phyloP scores from a whole-genome alignment of 1,284 basidiomycete genomes.

The Filobasidium uniguttulatum region DNA sequence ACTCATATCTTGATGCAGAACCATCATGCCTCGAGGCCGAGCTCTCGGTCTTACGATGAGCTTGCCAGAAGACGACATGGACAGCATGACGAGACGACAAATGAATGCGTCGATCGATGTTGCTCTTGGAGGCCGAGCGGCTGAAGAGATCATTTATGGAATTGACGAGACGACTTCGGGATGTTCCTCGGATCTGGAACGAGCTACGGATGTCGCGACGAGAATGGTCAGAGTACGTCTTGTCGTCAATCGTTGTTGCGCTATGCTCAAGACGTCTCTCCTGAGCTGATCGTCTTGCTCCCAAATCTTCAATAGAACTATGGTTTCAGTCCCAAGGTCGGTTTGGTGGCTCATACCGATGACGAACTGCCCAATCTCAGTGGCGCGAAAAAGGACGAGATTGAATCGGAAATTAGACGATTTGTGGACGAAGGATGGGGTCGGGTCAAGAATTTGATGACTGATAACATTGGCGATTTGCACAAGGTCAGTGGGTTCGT shows the following conservation, averaged over 20 bases:
- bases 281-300: too few relatives aligned
- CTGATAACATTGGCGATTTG: conserved; percentile 59
- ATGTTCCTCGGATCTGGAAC: conserved; percentile 70
- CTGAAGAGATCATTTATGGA: conserved; percentile 84
- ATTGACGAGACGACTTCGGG: conserved; percentile 75
- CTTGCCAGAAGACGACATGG: conserved; percentile 65
- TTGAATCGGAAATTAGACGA: conserved; percentile 69
- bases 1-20: conserved; percentile 35
- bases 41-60: conserved; percentile 82
- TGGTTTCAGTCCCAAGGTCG: conserved; percentile 72
- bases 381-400: conserved; percentile 58
- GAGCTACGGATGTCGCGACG: conserved; percentile 66
- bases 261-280: background rate
- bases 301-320: conserved; percentile 44
- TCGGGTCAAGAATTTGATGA: conserved; percentile 56
- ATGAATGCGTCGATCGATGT: conserved; percentile 57
- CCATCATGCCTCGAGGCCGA: conserved; percentile 84
- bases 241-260: background rate
- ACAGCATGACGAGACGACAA: conserved; percentile 33
- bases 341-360: conserved; percentile 59
- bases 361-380: conserved; percentile 57
- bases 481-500: conserved; percentile 47
- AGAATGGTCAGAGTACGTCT: conserved; percentile 69
- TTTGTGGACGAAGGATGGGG: conserved; percentile 59
- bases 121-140: conserved; percentile 79